Percentiles rank a stretch among this genome's conserved stretches.
Evolutionary conservation across 176 grass and related monocot genomes (phyloP).

Genomic region (Miscanthus lutarioriparius): DNA sequence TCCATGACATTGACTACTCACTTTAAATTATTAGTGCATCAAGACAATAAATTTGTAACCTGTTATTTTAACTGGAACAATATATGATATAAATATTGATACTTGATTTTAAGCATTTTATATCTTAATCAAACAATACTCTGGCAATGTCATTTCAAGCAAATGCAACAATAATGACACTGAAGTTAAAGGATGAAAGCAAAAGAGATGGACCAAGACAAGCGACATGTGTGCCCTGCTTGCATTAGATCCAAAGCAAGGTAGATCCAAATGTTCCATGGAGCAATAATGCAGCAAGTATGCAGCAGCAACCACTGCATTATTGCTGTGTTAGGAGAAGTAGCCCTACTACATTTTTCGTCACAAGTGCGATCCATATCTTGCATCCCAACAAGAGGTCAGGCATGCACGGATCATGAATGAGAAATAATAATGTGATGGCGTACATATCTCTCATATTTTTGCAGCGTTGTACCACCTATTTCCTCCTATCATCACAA

Average conservation of each 20-base stretch:
- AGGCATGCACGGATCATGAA: not conserved
- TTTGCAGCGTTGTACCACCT: not conserved
- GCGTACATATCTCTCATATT: not conserved
- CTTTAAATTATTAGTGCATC: no score
- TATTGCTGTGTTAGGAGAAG: not conserved
- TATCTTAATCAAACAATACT: no score
- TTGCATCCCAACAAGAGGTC: not conserved
- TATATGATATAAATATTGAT: no score
- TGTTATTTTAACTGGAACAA: no score
- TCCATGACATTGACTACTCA: no score
- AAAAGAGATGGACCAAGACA: not conserved
- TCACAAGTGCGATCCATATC: conserved; percentile 15
- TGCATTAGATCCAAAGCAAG: conserved; percentile 26
- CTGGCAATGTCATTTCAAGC: not conserved
- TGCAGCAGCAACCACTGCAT: conserved; percentile 16
- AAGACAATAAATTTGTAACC: no score
- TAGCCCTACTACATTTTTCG: not conserved
- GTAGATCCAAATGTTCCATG: conserved; percentile 15
- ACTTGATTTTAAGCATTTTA: no score
- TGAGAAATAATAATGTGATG: not conserved
- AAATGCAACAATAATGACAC: not conserved
- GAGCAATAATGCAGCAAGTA: conserved; percentile 18
- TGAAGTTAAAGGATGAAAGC: not conserved
- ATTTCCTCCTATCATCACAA: not conserved
- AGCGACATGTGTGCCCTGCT: not conserved